Percentiles rank a stretch among this genome's conserved stretches.
Conservation (phyloP, 768 basidiomycete genomes). For the Tubosaeta sp. region DNA sequence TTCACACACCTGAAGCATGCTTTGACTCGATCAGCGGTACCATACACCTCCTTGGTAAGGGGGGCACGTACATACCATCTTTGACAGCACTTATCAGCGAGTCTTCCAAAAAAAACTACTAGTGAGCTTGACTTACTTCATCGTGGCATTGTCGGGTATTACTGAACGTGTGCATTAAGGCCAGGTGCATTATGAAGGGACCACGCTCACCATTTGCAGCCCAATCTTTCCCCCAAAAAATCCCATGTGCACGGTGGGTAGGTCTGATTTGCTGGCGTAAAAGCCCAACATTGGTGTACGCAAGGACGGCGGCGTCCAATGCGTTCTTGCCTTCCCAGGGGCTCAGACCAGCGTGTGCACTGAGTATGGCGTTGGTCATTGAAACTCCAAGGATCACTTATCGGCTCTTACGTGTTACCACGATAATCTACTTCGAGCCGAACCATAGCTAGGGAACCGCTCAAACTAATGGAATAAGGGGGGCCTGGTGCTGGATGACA, state of each 20-base stretch:
- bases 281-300: conserved; percentile 74
- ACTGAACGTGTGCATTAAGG: conserved; percentile 39
- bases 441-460: conserved; percentile 59
- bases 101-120: background rate
- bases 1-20: conserved; percentile 67
- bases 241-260: conserved; percentile 73
- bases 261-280: conserved; percentile 81
- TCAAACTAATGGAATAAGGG: conserved; percentile 60
- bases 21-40: conserved; percentile 53
- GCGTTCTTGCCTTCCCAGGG: conserved; percentile 87
- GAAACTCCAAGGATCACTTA: background rate
- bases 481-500: conserved; percentile 83
- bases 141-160: conserved; percentile 77
- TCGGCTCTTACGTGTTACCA: conserved; percentile 60
- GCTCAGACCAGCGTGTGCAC: conserved; percentile 72
- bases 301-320: conserved; percentile 82
- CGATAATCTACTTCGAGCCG: conserved; percentile 58
- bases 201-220: conserved; percentile 56
- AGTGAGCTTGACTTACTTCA: conserved; percentile 44
- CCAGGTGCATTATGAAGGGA: background rate
- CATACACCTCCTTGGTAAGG: conserved; percentile 54
- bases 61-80: conserved; percentile 77
- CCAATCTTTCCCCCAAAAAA: conserved; percentile 75
- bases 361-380: conserved; percentile 23
- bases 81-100: background rate